Base-by-base conservation (phyloP, 257 asterid species). In the Nicotiana otophora region DNA sequence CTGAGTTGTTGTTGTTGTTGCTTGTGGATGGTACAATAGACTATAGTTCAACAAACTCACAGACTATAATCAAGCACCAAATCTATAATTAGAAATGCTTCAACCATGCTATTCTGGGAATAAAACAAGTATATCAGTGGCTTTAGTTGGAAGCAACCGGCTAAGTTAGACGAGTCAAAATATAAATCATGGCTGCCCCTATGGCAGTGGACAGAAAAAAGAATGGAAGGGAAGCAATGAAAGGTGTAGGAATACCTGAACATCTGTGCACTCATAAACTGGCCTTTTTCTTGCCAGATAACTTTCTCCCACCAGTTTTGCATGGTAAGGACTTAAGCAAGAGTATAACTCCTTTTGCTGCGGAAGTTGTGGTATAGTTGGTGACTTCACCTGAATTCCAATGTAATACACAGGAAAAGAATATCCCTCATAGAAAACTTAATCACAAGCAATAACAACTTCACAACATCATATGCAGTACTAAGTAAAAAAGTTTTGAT, bases 291-390 rank as follows among this genome's bases (percentile, higher is more conserved):
- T 93, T 79, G 96, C 99, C 90, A 94, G 86, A 80, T 85, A 96
- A 89, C 98, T 94, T 85, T 96, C 99, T 85, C 97, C 99, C 57
- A 96, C 99, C 85, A 96, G 89, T 86, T 92, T 93, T 62, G 90
- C 96, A 84, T 96, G 97, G 89, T 87, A 90, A 68, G 97, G 94
- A 86, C 93, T 93, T 63, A 96, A 89, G 74, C 84, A 51, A 15
- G 97, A 87, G 86, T 88, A 92, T 31, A 96, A 88, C 68, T 96
- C 98, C 86, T 85, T 91, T 36, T 96, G 92, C 53, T 89, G 92
- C 78, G 99, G 99, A 82, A 96, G 89, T 81, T 88, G 92, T 46
- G 99, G 98, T 89, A 96, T 67, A 42, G 97, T 81, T 53, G 94
- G 92, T 70, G 98, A 89, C 88, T 92, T 96, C 86, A 93, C 92